Conservation (phyloP, 2,329 filamentous ascomycete genomes). For the Fusarium bactridioides region DNA sequence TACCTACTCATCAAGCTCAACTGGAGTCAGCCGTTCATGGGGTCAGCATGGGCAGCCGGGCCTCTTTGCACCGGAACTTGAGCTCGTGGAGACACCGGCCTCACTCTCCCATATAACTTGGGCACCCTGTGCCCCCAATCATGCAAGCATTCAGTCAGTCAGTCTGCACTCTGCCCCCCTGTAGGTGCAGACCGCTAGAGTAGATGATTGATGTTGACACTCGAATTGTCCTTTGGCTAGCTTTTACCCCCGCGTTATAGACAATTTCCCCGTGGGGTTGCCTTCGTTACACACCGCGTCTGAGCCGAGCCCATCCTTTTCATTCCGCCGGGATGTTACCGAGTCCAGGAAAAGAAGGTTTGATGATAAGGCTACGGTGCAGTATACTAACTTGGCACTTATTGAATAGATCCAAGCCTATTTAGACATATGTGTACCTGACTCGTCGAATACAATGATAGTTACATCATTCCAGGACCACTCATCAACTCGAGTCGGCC, state of each 20-base stretch:
- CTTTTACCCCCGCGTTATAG: conserved; percentile 20
- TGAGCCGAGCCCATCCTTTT: conserved; percentile 34
- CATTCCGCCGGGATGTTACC: conserved; percentile 16
- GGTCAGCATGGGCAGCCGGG: conserved; percentile 19
- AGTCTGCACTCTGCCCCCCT: conserved; percentile 8
- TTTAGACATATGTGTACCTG: background rate
- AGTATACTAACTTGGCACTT: background rate
- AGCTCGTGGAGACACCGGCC: conserved; percentile 9
- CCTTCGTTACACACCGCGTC: background rate
- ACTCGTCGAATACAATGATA: conserved; percentile 5
- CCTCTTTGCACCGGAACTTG: conserved; percentile 23
- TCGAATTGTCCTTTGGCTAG: conserved; percentile 17
- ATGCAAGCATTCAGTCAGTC: background rate
- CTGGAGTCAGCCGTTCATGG: background rate
- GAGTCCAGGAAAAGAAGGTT: conserved; percentile 4
- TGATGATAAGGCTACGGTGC: conserved; percentile 4
- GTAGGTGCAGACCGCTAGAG: conserved; percentile 21
- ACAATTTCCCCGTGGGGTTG: conserved; percentile 29
- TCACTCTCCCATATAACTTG: background rate
- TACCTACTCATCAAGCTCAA: background rate
- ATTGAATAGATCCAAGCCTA: background rate
- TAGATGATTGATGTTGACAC: conserved; percentile 1
- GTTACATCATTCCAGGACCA: background rate
- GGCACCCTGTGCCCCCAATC: background rate
- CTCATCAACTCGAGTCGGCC: background rate